Evolutionary conservation across 1,284 basidiomycete species (phyloP).

Genomic region (Chalciporus piperatoides): DNA sequence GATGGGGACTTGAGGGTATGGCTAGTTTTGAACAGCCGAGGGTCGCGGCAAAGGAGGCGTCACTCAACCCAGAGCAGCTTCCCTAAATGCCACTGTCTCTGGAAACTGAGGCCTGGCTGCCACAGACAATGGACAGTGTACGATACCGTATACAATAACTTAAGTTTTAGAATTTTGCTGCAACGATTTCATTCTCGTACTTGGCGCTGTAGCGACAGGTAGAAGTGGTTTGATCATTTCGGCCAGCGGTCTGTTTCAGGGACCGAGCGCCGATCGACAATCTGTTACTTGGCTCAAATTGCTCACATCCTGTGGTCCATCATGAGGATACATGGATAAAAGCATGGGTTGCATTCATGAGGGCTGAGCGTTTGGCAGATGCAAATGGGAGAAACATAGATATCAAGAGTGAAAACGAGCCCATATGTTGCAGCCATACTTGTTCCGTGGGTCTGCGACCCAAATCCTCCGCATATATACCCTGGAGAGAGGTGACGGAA

Average conservation of each 20-base stretch:
- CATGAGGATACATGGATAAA: conserved; percentile 21
- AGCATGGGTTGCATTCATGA: conserved; percentile 30
- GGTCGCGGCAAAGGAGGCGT: conserved; percentile 53
- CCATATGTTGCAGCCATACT: conserved; percentile 25
- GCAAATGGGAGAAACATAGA: conserved; percentile 9
- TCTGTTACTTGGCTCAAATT: neutral
- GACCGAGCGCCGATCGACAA: neutral
- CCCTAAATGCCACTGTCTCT: neutral
- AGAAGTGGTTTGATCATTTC: no score
- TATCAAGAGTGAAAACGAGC: conserved; percentile 14
- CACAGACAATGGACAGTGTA: conserved; percentile 1
- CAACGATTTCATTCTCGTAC: neutral
- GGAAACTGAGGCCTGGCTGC: neutral
- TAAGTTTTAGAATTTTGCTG: neutral
- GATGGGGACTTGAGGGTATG: conserved; percentile 94
- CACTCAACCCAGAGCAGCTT: neutral
- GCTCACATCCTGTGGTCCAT: neutral
- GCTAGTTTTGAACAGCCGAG: conserved; percentile 72
- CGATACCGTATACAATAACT: neutral
- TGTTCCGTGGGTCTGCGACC: conserved; percentile 12
- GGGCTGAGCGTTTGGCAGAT: conserved; percentile 7
- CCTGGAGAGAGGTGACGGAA: neutral
- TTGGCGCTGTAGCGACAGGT: no score
- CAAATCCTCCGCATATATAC: conserved; percentile 7
- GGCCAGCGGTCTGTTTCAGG: neutral